Evolutionary conservation across 768 basidiomycete genomes (phyloP).

Genomic region (Rossbeevera mucosa): DNA sequence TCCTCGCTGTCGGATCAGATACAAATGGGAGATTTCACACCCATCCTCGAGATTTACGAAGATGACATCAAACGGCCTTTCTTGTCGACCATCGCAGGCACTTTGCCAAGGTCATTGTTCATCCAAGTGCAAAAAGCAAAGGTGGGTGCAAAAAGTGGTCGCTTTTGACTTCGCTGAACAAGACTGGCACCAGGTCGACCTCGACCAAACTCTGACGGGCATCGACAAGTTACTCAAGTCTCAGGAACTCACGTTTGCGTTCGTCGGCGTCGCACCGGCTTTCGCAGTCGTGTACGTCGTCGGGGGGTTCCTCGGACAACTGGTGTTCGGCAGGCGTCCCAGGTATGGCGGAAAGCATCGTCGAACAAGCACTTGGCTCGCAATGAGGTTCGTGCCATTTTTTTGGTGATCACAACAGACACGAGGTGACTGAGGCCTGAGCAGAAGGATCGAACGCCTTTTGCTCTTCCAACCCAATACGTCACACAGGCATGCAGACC

Average conservation of each 20-base stretch:
- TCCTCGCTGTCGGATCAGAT: slow-evolving; percentile 60
- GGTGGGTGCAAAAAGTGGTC: slow-evolving; percentile 34
- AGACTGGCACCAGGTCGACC: slow-evolving; percentile 62
- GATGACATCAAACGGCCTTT: slow-evolving; percentile 87
- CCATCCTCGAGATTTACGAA: slow-evolving; percentile 85
- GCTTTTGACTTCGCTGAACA: neutral
- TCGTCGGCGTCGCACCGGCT: slow-evolving; percentile 92
- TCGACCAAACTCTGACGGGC: slow-evolving; percentile 83
- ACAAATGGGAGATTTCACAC: slow-evolving; percentile 76
- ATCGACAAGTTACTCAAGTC: slow-evolving; percentile 93
- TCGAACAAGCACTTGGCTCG: slow-evolving; percentile 59
- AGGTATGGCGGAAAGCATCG: slow-evolving; percentile 55
- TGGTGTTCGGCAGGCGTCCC: slow-evolving; percentile 50
- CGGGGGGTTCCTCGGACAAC: slow-evolving; percentile 46
- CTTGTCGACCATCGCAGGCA: slow-evolving; percentile 74
- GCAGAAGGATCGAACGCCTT: slow-evolving; percentile 64
- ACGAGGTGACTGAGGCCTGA: slow-evolving; percentile 5
- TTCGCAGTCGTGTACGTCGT: slow-evolving; percentile 72
- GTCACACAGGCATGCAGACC: slow-evolving; percentile 11
- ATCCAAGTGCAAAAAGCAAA: slow-evolving; percentile 97
- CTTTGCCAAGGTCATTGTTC: slow-evolving; percentile 76
- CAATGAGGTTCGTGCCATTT: slow-evolving; percentile 52
- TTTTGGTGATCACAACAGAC: neutral
- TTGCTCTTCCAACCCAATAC: slow-evolving; percentile 47
- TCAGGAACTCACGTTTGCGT: slow-evolving; percentile 93